Percentiles rank a stretch among this genome's conserved stretches.
Evolutionary conservation across 2,329 filamentous ascomycete species (phyloP).

Genomic region (Parastagonospora avenae): DNA sequence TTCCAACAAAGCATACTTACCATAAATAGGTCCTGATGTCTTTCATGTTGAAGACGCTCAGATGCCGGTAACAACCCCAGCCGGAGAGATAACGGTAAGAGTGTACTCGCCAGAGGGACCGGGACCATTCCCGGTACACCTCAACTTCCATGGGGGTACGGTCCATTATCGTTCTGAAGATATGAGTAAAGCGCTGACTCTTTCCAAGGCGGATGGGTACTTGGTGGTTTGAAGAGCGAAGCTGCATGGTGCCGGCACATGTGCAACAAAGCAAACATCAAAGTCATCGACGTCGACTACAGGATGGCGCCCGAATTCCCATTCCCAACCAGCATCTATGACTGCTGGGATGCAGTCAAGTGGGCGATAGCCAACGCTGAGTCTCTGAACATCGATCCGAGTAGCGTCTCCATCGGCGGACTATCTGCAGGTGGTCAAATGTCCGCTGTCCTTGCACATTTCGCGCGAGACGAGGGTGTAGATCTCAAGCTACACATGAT

Average conservation of each 20-base stretch:
- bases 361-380: constrained; percentile 36
- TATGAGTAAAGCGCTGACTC: neutral
- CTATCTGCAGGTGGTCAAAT: constrained; percentile 53
- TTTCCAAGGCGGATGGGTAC: constrained; percentile 14
- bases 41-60: constrained; percentile 10
- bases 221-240: constrained; percentile 15
- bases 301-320: constrained; percentile 57
- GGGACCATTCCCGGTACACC: constrained; percentile 12
- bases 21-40: constrained; percentile 9
- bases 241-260: constrained; percentile 19
- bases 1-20: neutral
- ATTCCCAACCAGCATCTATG: constrained; percentile 57
- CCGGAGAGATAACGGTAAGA: constrained; percentile 8
- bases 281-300: constrained; percentile 53
- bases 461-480: constrained; percentile 19
- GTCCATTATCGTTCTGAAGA: too few species aligned
- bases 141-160: constrained; percentile 15
- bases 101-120: constrained; percentile 12
- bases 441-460: constrained; percentile 17
- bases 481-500: constrained; percentile 16
- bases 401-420: constrained; percentile 51
- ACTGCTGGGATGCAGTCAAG: constrained; percentile 55
- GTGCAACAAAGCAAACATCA: constrained; percentile 15
- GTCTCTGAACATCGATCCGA: constrained; percentile 14
- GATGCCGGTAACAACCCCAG: constrained; percentile 9